Base-by-base conservation (phyloP, 2,329 filamentous ascomycete species). In the Fusarium secorum region DNA sequence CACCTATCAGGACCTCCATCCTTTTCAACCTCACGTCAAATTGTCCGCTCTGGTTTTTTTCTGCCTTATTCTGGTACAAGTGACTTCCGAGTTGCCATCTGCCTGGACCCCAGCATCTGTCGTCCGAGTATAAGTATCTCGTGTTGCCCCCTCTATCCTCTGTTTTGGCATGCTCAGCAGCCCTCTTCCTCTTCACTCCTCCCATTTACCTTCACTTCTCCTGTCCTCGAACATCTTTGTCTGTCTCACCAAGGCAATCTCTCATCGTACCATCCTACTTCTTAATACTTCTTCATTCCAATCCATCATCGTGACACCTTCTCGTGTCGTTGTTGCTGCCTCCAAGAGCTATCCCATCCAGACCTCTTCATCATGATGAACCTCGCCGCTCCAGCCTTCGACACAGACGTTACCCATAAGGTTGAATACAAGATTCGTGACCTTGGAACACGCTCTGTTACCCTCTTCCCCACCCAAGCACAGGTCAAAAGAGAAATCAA, bases 401-500 rank as follows among this genome's bases (percentile, higher is more conserved):
- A 52, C 54, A 83, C 85, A 81, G 83, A 85, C 26, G 65, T 75
- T 38, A 56, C 77, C 58, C 77, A 84, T 69, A 81, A 81, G 64
- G 78, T 86, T 63, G 82, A 87, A 64, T 89, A 89, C 76, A 83
- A 84, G 35, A 78, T 91, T 66, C 84, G 85, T 45, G 84, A 89
- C 52, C 80, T 91, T 33, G 75, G 81, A 13, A 91, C 90, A 36
- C 86, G 87, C 53, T 86, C 86, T 1, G 89, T 93, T 20, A 89
- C 86, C 1, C 83, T 93, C 42, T 91, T 90, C 64, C 89, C 90
- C 0, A 82, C 83, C 4, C 82, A 86, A 68, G 90, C 90, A 3
- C 89, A 90, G 51, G 78, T 92, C 33, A 83, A 87, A 17, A 85
- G 89, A 30, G 87, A 90, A 57, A 85, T 92, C 75, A 85, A 85